phyloP scores from a whole-genome alignment of 371 early-diverging fungal species.

The Zopfochytrium polystomum region DNA sequence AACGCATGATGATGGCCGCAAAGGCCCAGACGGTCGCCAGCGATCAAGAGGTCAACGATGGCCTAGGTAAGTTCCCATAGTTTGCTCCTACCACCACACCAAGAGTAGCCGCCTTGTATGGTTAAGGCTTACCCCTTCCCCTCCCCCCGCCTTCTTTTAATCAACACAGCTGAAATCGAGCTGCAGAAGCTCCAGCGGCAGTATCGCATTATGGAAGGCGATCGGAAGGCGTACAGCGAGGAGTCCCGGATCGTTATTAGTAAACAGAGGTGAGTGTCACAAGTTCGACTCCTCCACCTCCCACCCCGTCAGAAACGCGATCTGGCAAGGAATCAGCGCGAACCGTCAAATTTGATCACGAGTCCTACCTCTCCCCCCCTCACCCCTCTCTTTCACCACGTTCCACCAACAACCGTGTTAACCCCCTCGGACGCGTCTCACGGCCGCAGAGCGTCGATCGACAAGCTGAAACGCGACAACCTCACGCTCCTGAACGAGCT shows the following conservation, averaged over 20 bases:
- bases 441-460: slow-evolving; percentile 47
- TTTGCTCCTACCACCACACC: background rate
- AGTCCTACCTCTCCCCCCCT: background rate
- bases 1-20: slow-evolving; percentile 28
- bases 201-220: slow-evolving; percentile 62
- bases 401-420: background rate
- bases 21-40: slow-evolving; percentile 35
- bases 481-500: slow-evolving; percentile 49
- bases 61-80: slow-evolving; percentile 43
- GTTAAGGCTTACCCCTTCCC: too few species aligned
- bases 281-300: background rate
- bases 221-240: slow-evolving; percentile 57
- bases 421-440: too few species aligned
- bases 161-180: slow-evolving; percentile 53
- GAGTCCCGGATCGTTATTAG: slow-evolving; percentile 50
- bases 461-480: slow-evolving; percentile 51
- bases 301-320: background rate
- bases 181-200: slow-evolving; percentile 56
- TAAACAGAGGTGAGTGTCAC: slow-evolving; percentile 51
- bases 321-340: too few species aligned
- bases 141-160: too few species aligned
- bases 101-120: too few species aligned
- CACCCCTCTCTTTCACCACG: background rate
- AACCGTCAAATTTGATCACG: too few species aligned
- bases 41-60: slow-evolving; percentile 48